Conservation (phyloP, 2,329 filamentous ascomycete genomes). For the Penicillium sp. region DNA sequence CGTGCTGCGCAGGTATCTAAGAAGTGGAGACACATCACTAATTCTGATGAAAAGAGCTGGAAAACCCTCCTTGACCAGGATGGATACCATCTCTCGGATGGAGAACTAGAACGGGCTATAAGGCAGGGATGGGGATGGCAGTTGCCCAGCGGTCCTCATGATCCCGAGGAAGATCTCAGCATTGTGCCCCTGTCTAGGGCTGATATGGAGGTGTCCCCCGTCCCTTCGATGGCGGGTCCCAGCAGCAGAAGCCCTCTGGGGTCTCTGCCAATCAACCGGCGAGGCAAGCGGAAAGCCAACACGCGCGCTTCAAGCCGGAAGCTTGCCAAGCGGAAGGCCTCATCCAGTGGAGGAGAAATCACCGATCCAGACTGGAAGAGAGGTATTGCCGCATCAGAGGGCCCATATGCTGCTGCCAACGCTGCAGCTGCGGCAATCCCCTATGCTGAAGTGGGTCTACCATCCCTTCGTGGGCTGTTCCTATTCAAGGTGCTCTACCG, state of each 20-base stretch:
- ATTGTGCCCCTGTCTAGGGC: conserved; percentile 40
- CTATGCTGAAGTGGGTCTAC: conserved; percentile 74
- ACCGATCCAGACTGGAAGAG: conserved; percentile 46
- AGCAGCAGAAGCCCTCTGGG: conserved; percentile 22
- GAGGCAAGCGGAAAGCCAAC: conserved; percentile 49
- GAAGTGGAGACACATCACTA: conserved; percentile 85
- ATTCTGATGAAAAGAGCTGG: conserved; percentile 93
- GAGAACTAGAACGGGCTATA: conserved; percentile 83
- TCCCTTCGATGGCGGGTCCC: conserved; percentile 21
- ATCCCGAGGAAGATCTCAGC: conserved; percentile 78
- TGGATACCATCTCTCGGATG: conserved; percentile 72
- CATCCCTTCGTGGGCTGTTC: conserved; percentile 77
- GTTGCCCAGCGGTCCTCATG: conserved; percentile 70
- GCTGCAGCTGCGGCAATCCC: conserved; percentile 80
- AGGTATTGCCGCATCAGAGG: conserved; percentile 60
- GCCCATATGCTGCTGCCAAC: conserved; percentile 78
- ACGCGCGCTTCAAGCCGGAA: conserved; percentile 49
- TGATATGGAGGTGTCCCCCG: conserved; percentile 36
- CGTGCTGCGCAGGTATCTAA: conserved; percentile 90
- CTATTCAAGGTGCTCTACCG: conserved; percentile 96
- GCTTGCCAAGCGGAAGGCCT: conserved; percentile 55
- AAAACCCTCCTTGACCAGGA: conserved; percentile 85
- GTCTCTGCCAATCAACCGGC: conserved; percentile 26
- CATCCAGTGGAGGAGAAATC: conserved; percentile 42
- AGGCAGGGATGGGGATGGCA: conserved; percentile 97